Evolutionary conservation across 805 yeast species (phyloP), one percentile per base, ranked within the genome.

Genomic region (Zygoascus flipseniorum): DNA sequence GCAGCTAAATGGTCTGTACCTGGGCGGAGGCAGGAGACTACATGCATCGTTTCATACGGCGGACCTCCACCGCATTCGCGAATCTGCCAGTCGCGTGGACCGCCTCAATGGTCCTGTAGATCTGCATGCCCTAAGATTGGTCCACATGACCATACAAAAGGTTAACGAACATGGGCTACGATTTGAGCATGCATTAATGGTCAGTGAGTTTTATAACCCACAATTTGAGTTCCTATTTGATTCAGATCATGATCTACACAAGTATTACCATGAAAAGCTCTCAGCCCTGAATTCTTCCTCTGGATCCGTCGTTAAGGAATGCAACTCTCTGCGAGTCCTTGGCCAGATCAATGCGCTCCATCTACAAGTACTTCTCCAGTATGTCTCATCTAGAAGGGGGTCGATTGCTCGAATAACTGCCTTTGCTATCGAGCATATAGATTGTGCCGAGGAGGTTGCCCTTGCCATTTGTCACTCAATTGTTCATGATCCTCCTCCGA

Each of bases 321-420:
- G 19, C n/a, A 11, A 19, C 9, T 10, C 8, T 8, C 26, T 32
- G 31, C 44, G 44, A 23, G 56, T 58, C 57, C 58, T 62, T 1
- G 65, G 65, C 5, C 42, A 52, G 10, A 28, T 56, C 14, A 47
- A 46, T 13, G 35, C 47, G 32, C 47, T 52, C 20, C 67, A 63
- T 46, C 52, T 64, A 47, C 51, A 50, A 26, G 48, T 63, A 20
- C 60, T 64, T 18, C 53, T 63, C 28, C 61, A 57, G 51, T 58
- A 61, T 49, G 53, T 58, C n/a, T 54, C 65, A 20, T 50, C 52
- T 50, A 54, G 63, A 10, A 56, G 68, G 23, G 67, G 65, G 8
- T 53, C 63, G 6, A 61, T 64, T 14, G 68, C 68, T 9, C 54
- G 67, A 11, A 56, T 62, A 14, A 63, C 61, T 63, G 67, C 61